Evolutionary conservation across 2,329 filamentous ascomycete genomes (phyloP), one percentile per base, ranked within the genome.

Genomic region (Aureobasidium sp.): DNA sequence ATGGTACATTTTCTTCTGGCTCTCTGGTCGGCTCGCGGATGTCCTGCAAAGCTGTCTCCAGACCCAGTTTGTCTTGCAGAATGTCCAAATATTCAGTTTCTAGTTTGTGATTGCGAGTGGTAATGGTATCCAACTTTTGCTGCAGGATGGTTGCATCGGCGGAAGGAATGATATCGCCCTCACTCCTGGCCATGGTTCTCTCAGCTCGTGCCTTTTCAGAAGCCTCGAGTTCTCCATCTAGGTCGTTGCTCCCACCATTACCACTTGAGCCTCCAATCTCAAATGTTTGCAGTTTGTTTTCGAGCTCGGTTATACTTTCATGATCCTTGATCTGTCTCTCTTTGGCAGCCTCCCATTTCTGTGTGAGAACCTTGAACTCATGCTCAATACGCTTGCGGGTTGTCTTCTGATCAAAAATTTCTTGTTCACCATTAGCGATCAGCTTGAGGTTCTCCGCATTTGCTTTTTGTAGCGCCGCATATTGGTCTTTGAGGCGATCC

Each of bases 371-470:
- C 11, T 74, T 64, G 25, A 73, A 71, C 35, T 77, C 74, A 54
- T 75, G 70, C 55, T 76, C 73, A 10, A 75, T 67, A 32, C 73
- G 66, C 35, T 71, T 73, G 16, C 72, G 66, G 40, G 70, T 72
- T 14, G 72, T 72, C 47, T 75, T 74, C 52, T 74, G 68, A 60
- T 76, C 74, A 56, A 74, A 76, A 57, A 77, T 75, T 42, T 74
- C 73, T 55, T 75, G 73, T 56, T 77, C 74, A 50, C 72, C 72
- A 27, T 76, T 75, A 25, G 73, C 68, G 27, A 77, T 72, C 4
- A 74, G 70, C 42, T 73, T 69, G 49, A 70, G 70, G 56, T 75
- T 76, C 59, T 77, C 74, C 41, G 74, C 73, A 60, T 76, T 75
- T 37, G 75, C 73, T 58, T 75, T 76, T 53, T 75, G 70, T 17